Conservation (phyloP, 768 basidiomycete species). For the Pisolithus tinctorius region DNA sequence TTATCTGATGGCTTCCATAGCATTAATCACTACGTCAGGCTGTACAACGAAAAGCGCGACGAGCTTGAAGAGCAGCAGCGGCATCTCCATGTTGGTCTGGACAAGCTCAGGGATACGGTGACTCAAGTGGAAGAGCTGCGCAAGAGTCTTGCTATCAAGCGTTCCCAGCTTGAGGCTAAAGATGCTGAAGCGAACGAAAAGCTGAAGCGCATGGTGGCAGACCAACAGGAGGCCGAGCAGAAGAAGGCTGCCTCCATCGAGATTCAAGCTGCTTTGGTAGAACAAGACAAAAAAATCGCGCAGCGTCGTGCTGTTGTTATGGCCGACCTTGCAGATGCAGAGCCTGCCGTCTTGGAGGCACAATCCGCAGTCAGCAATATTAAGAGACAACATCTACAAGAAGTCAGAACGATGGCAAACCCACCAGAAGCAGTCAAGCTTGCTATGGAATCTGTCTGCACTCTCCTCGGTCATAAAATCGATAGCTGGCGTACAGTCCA, state of each 20-base stretch:
- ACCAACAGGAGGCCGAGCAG: constrained; percentile 98
- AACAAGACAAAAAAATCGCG: constrained; percentile 85
- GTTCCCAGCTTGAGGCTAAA: constrained; percentile 88
- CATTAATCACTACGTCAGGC: constrained; percentile 93
- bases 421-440: constrained; percentile 97
- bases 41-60: constrained; percentile 94
- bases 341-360: constrained; percentile 94
- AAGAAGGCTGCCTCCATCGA: constrained; percentile 96
- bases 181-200: constrained; percentile 95
- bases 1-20: constrained; percentile 34
- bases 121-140: constrained; percentile 95
- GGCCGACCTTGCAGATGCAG: constrained; percentile 94
- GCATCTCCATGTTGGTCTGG: constrained; percentile 95
- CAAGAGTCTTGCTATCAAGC: constrained; percentile 91
- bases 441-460: constrained; percentile 98
- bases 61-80: constrained; percentile 98
- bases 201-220: constrained; percentile 93
- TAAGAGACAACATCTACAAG: constrained; percentile 90
- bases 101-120: constrained; percentile 93
- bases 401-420: constrained; percentile 97
- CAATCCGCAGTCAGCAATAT: constrained; percentile 96
- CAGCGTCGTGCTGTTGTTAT: constrained; percentile 85
- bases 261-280: constrained; percentile 88
- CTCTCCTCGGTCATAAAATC: constrained; percentile 91
- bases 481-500: constrained; percentile 97